These are phyloP conservation scores for Phytophthora macrochlamydospora DNA, from an alignment of 352 stramenopile species.

Conservation along the genomic window DNA sequence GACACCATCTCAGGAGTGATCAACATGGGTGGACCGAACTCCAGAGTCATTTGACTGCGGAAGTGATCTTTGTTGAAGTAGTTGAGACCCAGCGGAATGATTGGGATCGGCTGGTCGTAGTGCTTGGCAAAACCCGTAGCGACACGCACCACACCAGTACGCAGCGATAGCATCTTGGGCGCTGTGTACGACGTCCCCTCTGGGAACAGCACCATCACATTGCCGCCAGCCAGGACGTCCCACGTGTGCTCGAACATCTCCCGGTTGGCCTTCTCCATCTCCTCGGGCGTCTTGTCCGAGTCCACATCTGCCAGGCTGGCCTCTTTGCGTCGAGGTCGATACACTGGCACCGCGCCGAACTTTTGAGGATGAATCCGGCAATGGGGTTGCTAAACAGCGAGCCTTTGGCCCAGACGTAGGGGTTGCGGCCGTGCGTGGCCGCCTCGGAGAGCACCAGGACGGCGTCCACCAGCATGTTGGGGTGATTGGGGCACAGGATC, in stretches of 20 bases:
- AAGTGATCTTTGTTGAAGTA: constrained; percentile 90
- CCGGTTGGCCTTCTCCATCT: constrained; percentile 66
- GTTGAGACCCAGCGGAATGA: constrained; percentile 73
- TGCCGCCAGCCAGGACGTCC: constrained; percentile 55
- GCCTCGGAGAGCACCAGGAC: constrained; percentile 82
- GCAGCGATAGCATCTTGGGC: constrained; percentile 78
- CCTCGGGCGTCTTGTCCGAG: constrained; percentile 61
- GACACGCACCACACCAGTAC: constrained; percentile 74
- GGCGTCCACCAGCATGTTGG: constrained; percentile 83
- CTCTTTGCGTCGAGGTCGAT: constrained; percentile 51
- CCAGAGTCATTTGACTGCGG: constrained; percentile 69
- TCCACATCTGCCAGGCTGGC: constrained; percentile 63
- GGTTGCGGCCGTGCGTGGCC: constrained; percentile 50
- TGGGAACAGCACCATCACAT: constrained; percentile 82
- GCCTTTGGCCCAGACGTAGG: constrained; percentile 81
- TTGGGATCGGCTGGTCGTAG: constrained; percentile 71
- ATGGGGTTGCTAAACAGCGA: constrained; percentile 72
- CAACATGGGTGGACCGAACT: constrained; percentile 68
- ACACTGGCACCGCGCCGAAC: constrained; percentile 74
- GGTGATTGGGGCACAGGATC: constrained; percentile 82
- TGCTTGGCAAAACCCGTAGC: constrained; percentile 73
- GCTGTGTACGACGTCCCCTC: constrained; percentile 84
- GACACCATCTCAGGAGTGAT: constrained; percentile 56
- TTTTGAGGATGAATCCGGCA: constrained; percentile 43
- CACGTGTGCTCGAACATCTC: constrained; percentile 82